Evolutionary conservation across 805 yeast species (phyloP).

Genomic region (Saccharomycopsis selenospora): DNA sequence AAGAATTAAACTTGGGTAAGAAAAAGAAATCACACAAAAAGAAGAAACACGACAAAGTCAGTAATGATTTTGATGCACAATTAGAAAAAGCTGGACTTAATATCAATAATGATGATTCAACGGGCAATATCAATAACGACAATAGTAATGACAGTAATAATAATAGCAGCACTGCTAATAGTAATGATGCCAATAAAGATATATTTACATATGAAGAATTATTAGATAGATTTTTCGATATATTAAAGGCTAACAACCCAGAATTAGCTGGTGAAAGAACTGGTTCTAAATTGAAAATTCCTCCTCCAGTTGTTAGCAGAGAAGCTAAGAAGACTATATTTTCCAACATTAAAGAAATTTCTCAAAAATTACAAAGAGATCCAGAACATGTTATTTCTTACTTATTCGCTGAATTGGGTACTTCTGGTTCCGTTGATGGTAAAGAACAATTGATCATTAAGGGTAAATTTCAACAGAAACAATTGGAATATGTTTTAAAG

Average conservation of each 20-base stretch:
- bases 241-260: slow-evolving; percentile 89
- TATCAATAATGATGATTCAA: slow-evolving; percentile 72
- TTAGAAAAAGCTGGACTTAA: slow-evolving; percentile 85
- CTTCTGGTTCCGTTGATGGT: slow-evolving; percentile 98
- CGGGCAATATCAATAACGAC: too few relatives aligned
- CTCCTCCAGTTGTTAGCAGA: slow-evolving; percentile 94
- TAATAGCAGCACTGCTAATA: slow-evolving; percentile 22
- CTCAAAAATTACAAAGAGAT: slow-evolving; percentile 89
- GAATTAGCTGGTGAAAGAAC: slow-evolving; percentile 96
- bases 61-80: slow-evolving; percentile 79
- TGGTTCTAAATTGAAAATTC: slow-evolving; percentile 88
- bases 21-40: slow-evolving; percentile 54
- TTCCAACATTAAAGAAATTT: slow-evolving; percentile 91
- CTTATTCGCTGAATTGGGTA: slow-evolving; percentile 97
- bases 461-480: slow-evolving; percentile 98
- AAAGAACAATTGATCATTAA: slow-evolving; percentile 93
- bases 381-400: slow-evolving; percentile 96
- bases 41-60: slow-evolving; percentile 60
- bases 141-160: slow-evolving; percentile 15
- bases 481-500: slow-evolving; percentile 92
- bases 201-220: slow-evolving; percentile 72
- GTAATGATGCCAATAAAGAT: slow-evolving; percentile 35
- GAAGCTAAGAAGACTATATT: slow-evolving; percentile 98
- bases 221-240: slow-evolving; percentile 75
- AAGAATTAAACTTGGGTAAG: slow-evolving; percentile 24